Conservation (phyloP, 164 flowering plant species). For the grape (Vitis vinifera) region DNA sequence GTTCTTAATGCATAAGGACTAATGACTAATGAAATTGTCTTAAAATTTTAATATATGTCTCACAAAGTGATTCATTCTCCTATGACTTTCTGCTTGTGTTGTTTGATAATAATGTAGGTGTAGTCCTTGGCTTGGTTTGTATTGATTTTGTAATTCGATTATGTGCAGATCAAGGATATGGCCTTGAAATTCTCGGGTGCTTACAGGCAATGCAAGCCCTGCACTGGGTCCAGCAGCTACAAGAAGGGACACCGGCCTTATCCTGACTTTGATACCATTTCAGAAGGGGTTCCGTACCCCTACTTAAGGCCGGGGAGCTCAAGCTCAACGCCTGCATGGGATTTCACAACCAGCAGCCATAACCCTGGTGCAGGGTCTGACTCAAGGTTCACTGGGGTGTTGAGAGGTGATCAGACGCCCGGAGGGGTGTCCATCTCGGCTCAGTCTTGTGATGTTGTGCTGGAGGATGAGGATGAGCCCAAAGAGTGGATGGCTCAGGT, state of each 20-base stretch:
- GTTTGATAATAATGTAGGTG: neutral
- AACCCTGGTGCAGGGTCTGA: slow-evolving; percentile 29
- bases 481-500: slow-evolving; percentile 99
- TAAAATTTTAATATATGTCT: no score
- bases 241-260: slow-evolving; percentile 62
- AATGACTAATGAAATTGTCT: no score
- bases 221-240: slow-evolving; percentile 47
- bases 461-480: slow-evolving; percentile 79
- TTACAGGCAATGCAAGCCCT: slow-evolving; percentile 68
- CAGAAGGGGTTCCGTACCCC: slow-evolving; percentile 77
- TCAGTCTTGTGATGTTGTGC: slow-evolving; percentile 53
- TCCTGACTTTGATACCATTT: slow-evolving; percentile 70
- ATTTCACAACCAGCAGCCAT: slow-evolving; percentile 41
- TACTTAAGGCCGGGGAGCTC: slow-evolving; percentile 56
- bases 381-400: slow-evolving; percentile 45
- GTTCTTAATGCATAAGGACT: no score
- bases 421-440: slow-evolving; percentile 47
- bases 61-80: no score
- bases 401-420: slow-evolving; percentile 40
- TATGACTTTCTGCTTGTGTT: no score
- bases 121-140: neutral
- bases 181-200: slow-evolving; percentile 89
- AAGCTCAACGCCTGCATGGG: slow-evolving; percentile 93
- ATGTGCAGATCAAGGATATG: slow-evolving; percentile 91
- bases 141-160: neutral